A percentile compares a stretch with the other conserved stretches of the same genome.
These are phyloP conservation scores for Leishmania lainsoni DNA, from an alignment of 208 protist species.

Conservation along the genomic window DNA sequence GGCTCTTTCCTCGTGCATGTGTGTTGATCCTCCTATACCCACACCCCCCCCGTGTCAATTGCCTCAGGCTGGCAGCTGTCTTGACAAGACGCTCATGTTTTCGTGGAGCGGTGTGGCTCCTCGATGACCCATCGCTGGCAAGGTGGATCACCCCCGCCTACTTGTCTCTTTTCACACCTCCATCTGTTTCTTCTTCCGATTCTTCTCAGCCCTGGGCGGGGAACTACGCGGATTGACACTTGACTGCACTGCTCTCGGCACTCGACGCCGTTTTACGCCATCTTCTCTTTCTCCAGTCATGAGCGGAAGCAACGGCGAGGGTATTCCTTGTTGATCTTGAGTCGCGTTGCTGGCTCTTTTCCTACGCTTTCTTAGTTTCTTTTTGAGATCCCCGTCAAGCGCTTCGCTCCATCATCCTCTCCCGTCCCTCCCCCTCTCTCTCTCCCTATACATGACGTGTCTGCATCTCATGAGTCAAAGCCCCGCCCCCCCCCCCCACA, in stretches of 20 bases:
- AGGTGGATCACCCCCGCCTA: background rate
- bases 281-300: background rate
- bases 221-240: background rate
- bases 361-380: background rate
- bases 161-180: background rate
- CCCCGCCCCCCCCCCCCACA: too few relatives aligned
- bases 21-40: background rate
- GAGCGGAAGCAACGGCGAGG: background rate
- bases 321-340: background rate
- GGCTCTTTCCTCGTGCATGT: background rate
- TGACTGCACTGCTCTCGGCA: background rate
- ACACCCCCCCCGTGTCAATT: background rate
- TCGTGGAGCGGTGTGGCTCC: background rate
- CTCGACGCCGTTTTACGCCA: background rate
- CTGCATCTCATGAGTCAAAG: background rate
- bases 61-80: background rate
- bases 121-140: background rate
- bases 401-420: background rate
- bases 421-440: background rate
- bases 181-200: background rate
- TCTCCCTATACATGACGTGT: background rate
- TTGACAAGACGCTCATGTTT: background rate
- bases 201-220: background rate
- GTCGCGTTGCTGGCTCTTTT: background rate
- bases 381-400: background rate